phyloP scores from a whole-genome alignment of 208 protist species.

The Trypanosoma conorhini region DNA sequence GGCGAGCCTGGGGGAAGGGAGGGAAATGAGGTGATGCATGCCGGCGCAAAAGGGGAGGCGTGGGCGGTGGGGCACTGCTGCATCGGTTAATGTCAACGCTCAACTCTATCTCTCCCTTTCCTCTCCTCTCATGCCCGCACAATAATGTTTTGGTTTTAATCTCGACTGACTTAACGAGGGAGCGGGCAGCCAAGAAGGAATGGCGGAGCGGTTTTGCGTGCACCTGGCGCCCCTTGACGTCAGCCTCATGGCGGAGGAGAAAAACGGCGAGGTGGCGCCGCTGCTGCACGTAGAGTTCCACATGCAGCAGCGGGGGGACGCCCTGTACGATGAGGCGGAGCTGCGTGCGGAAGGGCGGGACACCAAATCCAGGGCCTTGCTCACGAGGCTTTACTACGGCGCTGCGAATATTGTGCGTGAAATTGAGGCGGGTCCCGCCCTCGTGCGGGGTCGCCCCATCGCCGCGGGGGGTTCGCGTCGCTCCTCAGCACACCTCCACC shows the following conservation, averaged over 20 bases:
- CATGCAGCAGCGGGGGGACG: not conserved
- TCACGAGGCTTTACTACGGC: constrained; percentile 36
- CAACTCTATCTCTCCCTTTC: not conserved
- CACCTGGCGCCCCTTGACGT: constrained; percentile 21
- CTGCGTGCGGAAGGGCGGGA: not conserved
- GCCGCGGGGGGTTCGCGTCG: not conserved
- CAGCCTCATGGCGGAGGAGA: constrained; percentile 2
- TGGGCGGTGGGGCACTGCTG: not conserved
- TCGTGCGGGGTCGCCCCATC: not conserved
- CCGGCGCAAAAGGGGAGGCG: not conserved
- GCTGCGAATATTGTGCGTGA: constrained; percentile 38
- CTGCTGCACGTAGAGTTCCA: constrained; percentile 14
- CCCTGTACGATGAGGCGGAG: constrained; percentile 2
- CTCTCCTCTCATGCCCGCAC: not conserved
- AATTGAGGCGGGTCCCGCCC: constrained; percentile 27
- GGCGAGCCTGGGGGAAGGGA: not conserved
- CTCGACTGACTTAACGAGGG: not conserved
- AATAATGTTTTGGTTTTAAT: not conserved
- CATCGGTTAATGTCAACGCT: not conserved
- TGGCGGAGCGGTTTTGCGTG: constrained; percentile 28
- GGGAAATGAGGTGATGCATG: not conserved
- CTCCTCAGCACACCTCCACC: constrained; percentile 19
- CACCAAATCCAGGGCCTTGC: not conserved
- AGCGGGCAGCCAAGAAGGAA: not conserved
- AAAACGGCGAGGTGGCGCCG: not conserved